Percentiles rank a stretch among this genome's conserved stretches.
Conservation (phyloP, 768 basidiomycete species). For the Multifurca ochricompacta region DNA sequence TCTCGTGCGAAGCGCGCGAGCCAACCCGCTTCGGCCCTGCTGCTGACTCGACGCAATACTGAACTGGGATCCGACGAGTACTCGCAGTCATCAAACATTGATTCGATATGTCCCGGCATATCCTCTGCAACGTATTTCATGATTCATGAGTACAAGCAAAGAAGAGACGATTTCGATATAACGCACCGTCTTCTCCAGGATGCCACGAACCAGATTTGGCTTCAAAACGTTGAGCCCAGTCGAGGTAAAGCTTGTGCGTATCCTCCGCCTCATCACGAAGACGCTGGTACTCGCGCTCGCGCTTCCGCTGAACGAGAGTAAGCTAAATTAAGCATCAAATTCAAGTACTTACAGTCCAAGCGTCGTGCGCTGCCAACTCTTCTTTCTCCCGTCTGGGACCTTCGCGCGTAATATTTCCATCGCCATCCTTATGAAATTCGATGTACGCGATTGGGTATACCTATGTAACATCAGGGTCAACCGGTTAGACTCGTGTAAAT, state of each 20-base stretch:
- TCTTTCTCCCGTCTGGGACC: conserved; percentile 67
- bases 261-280: conserved; percentile 52
- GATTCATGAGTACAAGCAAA: too few relatives aligned
- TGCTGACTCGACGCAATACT: conserved; percentile 11
- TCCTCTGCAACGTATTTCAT: background rate
- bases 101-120: conserved; percentile 31
- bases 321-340: background rate
- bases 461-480: conserved; percentile 28
- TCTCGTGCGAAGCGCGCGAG: conserved; percentile 47
- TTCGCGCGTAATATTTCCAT: conserved; percentile 42
- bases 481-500: background rate
- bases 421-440: conserved; percentile 48
- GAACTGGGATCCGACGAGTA: conserved; percentile 8
- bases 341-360: conserved; percentile 57
- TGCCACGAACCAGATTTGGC: conserved; percentile 38
- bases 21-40: conserved; percentile 49
- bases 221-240: conserved; percentile 61
- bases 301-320: conserved; percentile 38
- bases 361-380: conserved; percentile 48
- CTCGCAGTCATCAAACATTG: conserved; percentile 15
- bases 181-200: conserved; percentile 21
- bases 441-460: conserved; percentile 71
- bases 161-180: background rate
- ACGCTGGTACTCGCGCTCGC: conserved; percentile 50
- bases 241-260: conserved; percentile 43